Percentiles rank a stretch among this genome's conserved stretches.
Evolutionary conservation across 2,329 filamentous ascomycete species (phyloP).

Genomic region (Aspergillus calidoustus): DNA sequence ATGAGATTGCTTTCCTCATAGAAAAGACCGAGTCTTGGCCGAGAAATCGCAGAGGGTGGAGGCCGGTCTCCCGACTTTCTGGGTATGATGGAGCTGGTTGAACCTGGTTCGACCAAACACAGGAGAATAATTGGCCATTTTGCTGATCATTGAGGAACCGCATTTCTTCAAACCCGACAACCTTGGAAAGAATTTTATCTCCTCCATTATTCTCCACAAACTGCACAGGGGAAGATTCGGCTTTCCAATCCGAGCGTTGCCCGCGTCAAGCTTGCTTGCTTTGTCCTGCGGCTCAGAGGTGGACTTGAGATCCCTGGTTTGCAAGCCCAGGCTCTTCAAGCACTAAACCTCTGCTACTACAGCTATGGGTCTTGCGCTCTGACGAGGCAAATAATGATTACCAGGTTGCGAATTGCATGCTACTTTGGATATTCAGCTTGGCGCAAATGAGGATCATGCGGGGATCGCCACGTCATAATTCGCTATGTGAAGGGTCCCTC

Average conservation of each 20-base stretch:
- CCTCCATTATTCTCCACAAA: neutral
- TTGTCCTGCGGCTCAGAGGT: neutral
- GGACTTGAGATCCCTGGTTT: neutral
- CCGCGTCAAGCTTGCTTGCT: neutral
- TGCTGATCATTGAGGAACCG: conserved; percentile 2
- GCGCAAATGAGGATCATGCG: neutral
- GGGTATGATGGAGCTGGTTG: neutral
- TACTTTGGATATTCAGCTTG: neutral
- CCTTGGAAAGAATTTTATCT: conserved; percentile 1
- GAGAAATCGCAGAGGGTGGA: conserved; percentile 20
- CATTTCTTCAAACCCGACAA: neutral
- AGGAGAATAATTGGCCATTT: neutral
- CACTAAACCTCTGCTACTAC: neutral
- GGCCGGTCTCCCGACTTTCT: neutral
- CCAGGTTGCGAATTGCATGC: neutral
- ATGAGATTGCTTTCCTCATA: neutral
- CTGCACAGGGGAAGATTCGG: neutral
- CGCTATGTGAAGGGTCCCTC: neutral
- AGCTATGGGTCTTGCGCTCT: neutral
- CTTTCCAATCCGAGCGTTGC: conserved; percentile 1
- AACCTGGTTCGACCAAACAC: conserved; percentile 11
- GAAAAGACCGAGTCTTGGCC: conserved; percentile 19
- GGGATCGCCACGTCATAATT: neutral
- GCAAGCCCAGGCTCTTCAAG: neutral
- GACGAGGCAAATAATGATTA: neutral